A percentile compares a stretch with the other conserved stretches of the same genome.
phyloP scores from a whole-genome alignment of 768 basidiomycete species.

The Xanthoconium purpureum region DNA sequence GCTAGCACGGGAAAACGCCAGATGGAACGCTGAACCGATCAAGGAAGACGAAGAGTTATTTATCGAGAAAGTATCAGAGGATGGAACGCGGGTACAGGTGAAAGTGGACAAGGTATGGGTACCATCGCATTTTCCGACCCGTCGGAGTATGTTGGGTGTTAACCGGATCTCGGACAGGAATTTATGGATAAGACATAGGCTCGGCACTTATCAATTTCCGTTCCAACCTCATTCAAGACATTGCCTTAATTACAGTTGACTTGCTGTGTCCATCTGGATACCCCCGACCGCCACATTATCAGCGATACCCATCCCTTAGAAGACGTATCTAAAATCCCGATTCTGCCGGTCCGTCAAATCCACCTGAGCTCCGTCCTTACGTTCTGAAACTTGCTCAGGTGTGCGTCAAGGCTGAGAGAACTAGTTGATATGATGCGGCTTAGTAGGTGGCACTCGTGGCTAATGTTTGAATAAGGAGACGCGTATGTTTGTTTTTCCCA shows the following conservation, averaged over 20 bases:
- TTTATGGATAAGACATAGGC: slow-evolving; percentile 75
- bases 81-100: slow-evolving; percentile 52
- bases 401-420: too few species aligned
- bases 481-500: too few species aligned
- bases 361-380: too few species aligned
- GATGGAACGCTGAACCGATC: slow-evolving; percentile 57
- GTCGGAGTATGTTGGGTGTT: neutral
- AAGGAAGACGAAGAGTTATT: slow-evolving; percentile 61
- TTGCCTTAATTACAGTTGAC: too few species aligned
- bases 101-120: slow-evolving; percentile 61
- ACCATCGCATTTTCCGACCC: too few species aligned
- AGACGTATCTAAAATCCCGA: slow-evolving; percentile 68
- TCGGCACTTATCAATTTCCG: too few species aligned
- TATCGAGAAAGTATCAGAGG: slow-evolving; percentile 47
- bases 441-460: too few species aligned
- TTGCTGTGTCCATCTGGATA: too few species aligned
- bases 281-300: neutral
- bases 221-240: too few species aligned
- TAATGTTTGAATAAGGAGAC: too few species aligned
- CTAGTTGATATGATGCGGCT: too few species aligned
- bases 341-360: slow-evolving; percentile 75
- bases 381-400: too few species aligned
- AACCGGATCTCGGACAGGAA: slow-evolving; percentile 40
- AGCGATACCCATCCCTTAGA: slow-evolving; percentile 33
- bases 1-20: slow-evolving; percentile 59